A percentile compares a stretch with the other conserved stretches of the same genome.
These are phyloP conservation scores for Micractinium conductrix DNA, from an alignment of 139 green algal genomes.

Conservation along the genomic window DNA sequence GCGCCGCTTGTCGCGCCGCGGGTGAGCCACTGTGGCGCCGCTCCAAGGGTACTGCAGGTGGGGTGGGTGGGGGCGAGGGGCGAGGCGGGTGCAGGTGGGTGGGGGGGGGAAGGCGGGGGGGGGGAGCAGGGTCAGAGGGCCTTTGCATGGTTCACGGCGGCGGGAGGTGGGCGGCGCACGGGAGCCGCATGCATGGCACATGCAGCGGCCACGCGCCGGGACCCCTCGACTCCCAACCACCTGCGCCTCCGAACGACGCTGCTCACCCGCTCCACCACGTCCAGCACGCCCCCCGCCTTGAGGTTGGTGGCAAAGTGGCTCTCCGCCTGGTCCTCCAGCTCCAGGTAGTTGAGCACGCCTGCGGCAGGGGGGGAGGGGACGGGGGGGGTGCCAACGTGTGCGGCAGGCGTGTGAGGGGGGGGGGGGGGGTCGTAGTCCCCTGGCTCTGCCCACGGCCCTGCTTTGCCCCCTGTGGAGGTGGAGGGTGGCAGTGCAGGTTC, in stretches of 20 bases:
- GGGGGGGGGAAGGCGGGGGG: not conserved
- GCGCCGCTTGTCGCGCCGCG: slow-evolving; percentile 51
- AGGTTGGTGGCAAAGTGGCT: slow-evolving; percentile 40
- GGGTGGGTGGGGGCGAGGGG: not conserved
- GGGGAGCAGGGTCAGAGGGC: not conserved
- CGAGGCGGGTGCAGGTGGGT: not conserved
- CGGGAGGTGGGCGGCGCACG: too few relatives aligned
- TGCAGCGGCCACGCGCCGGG: too few relatives aligned
- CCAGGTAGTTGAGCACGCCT: not conserved
- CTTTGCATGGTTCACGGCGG: too few relatives aligned
- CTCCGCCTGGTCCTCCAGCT: slow-evolving; percentile 37
- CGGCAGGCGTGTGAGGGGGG: not conserved
- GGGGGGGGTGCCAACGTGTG: not conserved
- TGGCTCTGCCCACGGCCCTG: too few relatives aligned
- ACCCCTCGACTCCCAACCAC: too few relatives aligned
- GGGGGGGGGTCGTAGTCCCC: too few relatives aligned
- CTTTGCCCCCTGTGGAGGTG: too few relatives aligned
- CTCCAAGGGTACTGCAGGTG: slow-evolving; percentile 41
- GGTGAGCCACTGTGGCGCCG: slow-evolving; percentile 37
- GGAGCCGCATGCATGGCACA: too few relatives aligned
- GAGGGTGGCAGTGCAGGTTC: too few relatives aligned
- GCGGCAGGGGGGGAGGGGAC: not conserved
- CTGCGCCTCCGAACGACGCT: too few relatives aligned
- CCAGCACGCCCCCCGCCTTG: slow-evolving; percentile 53
- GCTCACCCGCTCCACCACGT: slow-evolving; percentile 43